Conservation (phyloP, 768 basidiomycete genomes). For the Leccinum aurantiacum region DNA sequence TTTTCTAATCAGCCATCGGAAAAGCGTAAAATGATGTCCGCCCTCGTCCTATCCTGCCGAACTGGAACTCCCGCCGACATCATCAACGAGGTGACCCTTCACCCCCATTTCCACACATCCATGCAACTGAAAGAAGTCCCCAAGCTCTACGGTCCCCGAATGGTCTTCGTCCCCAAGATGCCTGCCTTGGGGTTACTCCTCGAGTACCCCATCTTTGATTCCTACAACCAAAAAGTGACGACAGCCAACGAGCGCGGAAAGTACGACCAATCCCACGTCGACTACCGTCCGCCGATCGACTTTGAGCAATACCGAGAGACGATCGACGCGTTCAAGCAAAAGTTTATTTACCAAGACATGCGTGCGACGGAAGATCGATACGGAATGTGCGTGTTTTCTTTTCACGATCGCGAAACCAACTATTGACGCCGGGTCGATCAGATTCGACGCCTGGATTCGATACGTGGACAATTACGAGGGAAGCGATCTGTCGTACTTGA, state of each 20-base stretch:
- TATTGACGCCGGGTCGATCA: no score
- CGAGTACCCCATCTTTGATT: conserved; percentile 80
- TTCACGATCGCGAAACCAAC: not conserved
- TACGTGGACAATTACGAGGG: no score
- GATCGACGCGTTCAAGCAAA: conserved; percentile 83
- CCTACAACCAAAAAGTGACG: conserved; percentile 65
- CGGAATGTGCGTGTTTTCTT: conserved; percentile 58
- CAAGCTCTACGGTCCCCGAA: conserved; percentile 74
- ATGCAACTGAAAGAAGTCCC: not conserved
- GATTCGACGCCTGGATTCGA: no score
- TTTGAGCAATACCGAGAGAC: conserved; percentile 64
- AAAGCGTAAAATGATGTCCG: conserved; percentile 96
- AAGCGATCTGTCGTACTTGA: no score
- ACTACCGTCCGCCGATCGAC: conserved; percentile 71
- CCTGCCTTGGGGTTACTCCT: conserved; percentile 91
- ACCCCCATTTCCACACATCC: not conserved
- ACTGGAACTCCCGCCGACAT: conserved; percentile 72
- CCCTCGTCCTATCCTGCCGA: conserved; percentile 75
- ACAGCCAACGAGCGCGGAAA: conserved; percentile 41
- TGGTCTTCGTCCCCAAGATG: conserved; percentile 90
- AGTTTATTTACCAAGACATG: conserved; percentile 85
- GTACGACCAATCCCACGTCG: conserved; percentile 50
- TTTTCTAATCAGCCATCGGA: conserved; percentile 11
- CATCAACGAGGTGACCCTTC: conserved; percentile 61
- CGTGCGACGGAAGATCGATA: conserved; percentile 76